Evolutionary conservation across 1,139 yeast genomes (phyloP), one percentile per base, ranked within the genome.

Genomic region (Saccharomyces uvarum): DNA sequence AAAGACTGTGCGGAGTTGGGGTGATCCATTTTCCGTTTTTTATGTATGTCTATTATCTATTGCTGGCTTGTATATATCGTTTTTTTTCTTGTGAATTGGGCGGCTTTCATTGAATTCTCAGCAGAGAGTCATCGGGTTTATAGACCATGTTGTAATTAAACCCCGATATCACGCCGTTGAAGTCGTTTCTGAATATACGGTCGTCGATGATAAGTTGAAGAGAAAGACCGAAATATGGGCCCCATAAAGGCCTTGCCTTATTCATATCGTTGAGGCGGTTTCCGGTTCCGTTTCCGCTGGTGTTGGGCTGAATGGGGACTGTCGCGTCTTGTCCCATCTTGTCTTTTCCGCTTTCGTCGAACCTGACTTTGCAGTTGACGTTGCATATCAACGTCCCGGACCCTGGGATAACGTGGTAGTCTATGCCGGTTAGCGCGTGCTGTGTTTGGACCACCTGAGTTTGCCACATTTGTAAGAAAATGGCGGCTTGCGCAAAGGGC

Each of bases 351-450:
- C 84, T 78, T 64, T 86, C 93, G 67, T 86, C 93, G 63, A 86
- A 86, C 59, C 83, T 75, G 8, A 86, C 87, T 66, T 84, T 86
- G 9, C 87, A 82, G 54, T 82, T 77, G 16, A 82, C 75, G 55
- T 79, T 77, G 26, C 85, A 75, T 3, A 83, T 70, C 53, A 77
- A 74, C 1, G 82, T 74, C 3, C 82, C 82, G 0, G 86, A 76
- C 0, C 88, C 88, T 0, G 93, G 93, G n/a, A 86, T 77, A 58
- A 81, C 72, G 64, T 86, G 95, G 52, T 81, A 78, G 66, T 86
- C 93, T 55, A 77, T 77, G 27, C 84, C 79, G 13, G 82, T 81
- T 47, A 85, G 66, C 56, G 76, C 82, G 65, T 86, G 95, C 56
- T 79, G 82, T 0, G 90, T 75, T 14, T 72, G 64, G 2, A 91